Conservation (phyloP, 495 filamentous ascomycete species). For the Talaromyces adpressus region DNA sequence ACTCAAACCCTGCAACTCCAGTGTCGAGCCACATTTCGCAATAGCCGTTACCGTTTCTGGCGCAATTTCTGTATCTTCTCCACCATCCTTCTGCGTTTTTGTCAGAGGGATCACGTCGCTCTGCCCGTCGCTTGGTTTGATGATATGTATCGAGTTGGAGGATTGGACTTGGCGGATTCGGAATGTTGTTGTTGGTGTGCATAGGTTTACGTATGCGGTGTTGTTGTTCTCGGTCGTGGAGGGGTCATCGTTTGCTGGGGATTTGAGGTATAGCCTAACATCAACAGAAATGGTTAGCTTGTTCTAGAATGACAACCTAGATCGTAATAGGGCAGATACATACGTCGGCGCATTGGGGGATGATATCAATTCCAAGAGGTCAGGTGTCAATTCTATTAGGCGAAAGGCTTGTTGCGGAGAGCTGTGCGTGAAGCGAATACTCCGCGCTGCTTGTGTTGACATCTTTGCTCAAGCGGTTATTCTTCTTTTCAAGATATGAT, state of each 20-base stretch:
- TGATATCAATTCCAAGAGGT: constrained; percentile 60
- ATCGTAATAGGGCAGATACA: constrained; percentile 15
- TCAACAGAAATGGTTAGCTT: neutral
- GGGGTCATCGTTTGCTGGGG: constrained; percentile 21
- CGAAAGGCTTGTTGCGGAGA: constrained; percentile 57
- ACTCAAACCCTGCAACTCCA: constrained; percentile 49
- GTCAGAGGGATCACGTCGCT: constrained; percentile 20
- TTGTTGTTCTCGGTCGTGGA: constrained; percentile 23
- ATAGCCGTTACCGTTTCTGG: constrained; percentile 48
- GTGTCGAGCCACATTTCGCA: constrained; percentile 64
- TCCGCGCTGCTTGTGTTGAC: constrained; percentile 52
- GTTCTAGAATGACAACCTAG: neutral
- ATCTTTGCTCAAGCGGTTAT: constrained; percentile 36
- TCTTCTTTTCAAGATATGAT: too few relatives aligned
- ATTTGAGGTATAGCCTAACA: constrained; percentile 61
- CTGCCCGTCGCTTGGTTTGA: constrained; percentile 42
- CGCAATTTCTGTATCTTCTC: constrained; percentile 12
- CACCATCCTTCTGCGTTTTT: constrained; percentile 13
- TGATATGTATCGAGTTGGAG: constrained; percentile 75
- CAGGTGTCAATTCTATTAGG: constrained; percentile 74
- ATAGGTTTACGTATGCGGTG: constrained; percentile 63
- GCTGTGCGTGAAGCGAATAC: constrained; percentile 58
- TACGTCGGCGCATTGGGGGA: constrained; percentile 54
- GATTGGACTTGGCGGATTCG: constrained; percentile 84
- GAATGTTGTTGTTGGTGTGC: constrained; percentile 62